A percentile compares a stretch with the other conserved stretches of the same genome.
These are phyloP conservation scores for Penicillium salamii DNA, from an alignment of 495 filamentous ascomycete species.

Conservation along the genomic window DNA sequence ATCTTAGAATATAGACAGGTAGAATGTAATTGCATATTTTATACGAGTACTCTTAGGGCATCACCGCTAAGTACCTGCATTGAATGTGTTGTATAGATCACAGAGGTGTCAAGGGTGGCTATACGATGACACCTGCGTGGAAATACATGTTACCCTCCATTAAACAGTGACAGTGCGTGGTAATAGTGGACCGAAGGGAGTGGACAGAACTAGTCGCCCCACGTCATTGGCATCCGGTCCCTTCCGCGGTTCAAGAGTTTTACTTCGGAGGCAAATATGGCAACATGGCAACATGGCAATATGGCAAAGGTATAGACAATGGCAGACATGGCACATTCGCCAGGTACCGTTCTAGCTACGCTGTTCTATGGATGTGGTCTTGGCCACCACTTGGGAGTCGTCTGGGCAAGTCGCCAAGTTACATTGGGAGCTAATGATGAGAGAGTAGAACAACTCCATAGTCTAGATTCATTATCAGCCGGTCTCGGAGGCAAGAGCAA, in stretches of 20 bases:
- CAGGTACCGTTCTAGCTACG: neutral
- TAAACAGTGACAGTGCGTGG: too few relatives aligned
- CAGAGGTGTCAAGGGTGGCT: neutral
- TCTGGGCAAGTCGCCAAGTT: neutral
- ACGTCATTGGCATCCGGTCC: slow-evolving; percentile 13
- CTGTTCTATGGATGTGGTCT: neutral
- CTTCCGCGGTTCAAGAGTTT: slow-evolving; percentile 9
- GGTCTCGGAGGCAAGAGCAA: neutral
- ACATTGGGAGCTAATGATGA: neutral
- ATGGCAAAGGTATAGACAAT: too few relatives aligned
- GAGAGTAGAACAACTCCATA: neutral
- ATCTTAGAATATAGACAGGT: too few relatives aligned
- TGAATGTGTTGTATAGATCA: neutral
- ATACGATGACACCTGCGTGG: slow-evolving; percentile 4
- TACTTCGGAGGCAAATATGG: neutral
- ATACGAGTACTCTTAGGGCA: neutral
- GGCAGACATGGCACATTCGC: slow-evolving; percentile 1
- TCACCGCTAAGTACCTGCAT: slow-evolving; percentile 1
- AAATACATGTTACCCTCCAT: neutral
- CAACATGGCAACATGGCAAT: neutral
- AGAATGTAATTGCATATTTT: neutral
- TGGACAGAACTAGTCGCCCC: neutral
- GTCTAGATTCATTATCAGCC: neutral
- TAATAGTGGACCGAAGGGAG: slow-evolving; percentile 11
- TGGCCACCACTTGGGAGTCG: slow-evolving; percentile 6